Percentiles rank a stretch among this genome's conserved stretches.
Conservation (phyloP, 2,329 filamentous ascomycete species). For the Penicillium sp. region DNA sequence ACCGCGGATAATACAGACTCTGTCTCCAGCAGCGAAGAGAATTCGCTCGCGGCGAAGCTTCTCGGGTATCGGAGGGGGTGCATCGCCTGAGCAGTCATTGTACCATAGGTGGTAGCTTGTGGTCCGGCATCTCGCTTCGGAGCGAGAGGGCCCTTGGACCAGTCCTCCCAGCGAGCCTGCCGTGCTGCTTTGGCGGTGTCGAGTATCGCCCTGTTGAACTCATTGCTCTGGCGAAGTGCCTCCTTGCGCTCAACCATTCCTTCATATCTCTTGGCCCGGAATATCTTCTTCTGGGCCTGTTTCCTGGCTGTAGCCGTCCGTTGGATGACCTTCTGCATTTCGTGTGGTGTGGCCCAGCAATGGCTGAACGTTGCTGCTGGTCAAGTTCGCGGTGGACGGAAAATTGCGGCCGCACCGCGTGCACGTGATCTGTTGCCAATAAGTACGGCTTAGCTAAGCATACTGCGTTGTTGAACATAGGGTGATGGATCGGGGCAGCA, state of each 20-base stretch:
- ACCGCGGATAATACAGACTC: conserved; percentile 75
- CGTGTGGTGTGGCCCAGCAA: conserved; percentile 30
- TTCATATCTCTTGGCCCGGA: conserved; percentile 42
- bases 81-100: conserved; percentile 41
- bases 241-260: conserved; percentile 36
- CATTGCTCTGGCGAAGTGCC: conserved; percentile 26
- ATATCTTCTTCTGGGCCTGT: conserved; percentile 49
- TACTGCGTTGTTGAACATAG: no score
- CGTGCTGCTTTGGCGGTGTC: conserved; percentile 47
- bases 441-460: background rate
- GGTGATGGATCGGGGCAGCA: background rate
- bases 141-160: conserved; percentile 69
- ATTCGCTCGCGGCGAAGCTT: conserved; percentile 46
- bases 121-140: conserved; percentile 68
- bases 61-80: conserved; percentile 38
- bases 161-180: conserved; percentile 64
- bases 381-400: conserved; percentile 19
- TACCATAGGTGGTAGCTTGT: conserved; percentile 55
- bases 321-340: conserved; percentile 67
- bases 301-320: conserved; percentile 63
- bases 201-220: conserved; percentile 31
- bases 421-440: conserved; percentile 12
- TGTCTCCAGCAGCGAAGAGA: conserved; percentile 63
- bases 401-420: conserved; percentile 23
- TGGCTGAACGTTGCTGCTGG: conserved; percentile 25